These are phyloP conservation scores for Agroathelia rolfsii DNA, from an alignment of 1,284 basidiomycete species.

Conservation along the genomic window DNA sequence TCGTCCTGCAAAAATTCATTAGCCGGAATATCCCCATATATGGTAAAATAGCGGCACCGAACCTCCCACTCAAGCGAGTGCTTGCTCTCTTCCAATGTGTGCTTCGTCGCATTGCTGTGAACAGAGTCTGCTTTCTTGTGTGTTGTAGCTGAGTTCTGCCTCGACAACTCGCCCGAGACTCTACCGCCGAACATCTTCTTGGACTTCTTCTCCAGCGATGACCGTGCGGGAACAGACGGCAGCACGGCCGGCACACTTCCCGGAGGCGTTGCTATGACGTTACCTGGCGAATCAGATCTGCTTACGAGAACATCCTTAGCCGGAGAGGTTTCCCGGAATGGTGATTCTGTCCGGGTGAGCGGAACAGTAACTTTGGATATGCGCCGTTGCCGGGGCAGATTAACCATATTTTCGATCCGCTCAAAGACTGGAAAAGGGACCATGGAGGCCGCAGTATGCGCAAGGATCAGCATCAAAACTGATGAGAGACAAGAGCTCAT, in stretches of 20 bases:
- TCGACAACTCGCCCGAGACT: constrained; percentile 22
- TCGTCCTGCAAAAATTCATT: constrained; percentile 31
- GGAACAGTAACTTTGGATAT: no score
- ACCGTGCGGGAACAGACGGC: no score
- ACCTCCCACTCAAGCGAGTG: no score
- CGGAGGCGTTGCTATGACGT: no score
- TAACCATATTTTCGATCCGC: constrained; percentile 63
- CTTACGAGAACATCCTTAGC: constrained; percentile 15
- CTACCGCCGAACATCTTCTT: constrained; percentile 44
- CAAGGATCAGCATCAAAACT: constrained; percentile 10
- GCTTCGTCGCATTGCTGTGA: constrained; percentile 36
- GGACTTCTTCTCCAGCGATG: constrained; percentile 52
- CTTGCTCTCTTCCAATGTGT: constrained; percentile 24
- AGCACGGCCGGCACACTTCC: no score
- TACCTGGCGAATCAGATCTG: constrained; percentile 16
- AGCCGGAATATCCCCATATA: no score
- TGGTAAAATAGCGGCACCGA: no score
- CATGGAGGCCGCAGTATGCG: constrained; percentile 4
- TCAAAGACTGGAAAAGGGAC: constrained; percentile 57
- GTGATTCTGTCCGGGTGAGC: constrained; percentile 36
- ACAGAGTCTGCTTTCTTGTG: constrained; percentile 47
- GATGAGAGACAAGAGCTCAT: constrained; percentile 6
- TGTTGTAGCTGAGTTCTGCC: constrained; percentile 26
- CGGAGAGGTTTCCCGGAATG: constrained; percentile 10
- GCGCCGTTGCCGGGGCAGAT: constrained; percentile 44